Percentiles rank a stretch among this genome's conserved stretches.
These are phyloP conservation scores for Coniosporium tulheliwenetii DNA, from an alignment of 2,329 filamentous ascomycete genomes.

Conservation along the genomic window DNA sequence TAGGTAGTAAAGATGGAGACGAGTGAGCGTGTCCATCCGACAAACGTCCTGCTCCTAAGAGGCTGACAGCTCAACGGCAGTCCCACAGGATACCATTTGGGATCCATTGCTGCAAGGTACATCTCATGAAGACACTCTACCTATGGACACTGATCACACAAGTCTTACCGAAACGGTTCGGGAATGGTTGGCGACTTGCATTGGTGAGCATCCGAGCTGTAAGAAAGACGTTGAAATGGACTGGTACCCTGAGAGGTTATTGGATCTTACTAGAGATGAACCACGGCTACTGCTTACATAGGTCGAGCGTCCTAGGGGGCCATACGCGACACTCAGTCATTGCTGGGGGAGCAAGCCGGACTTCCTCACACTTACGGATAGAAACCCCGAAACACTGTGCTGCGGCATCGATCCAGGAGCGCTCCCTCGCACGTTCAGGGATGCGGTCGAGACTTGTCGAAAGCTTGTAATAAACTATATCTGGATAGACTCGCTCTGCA, in stretches of 20 bases:
- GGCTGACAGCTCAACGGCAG: no score
- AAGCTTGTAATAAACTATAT: neutral
- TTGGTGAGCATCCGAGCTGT: neutral
- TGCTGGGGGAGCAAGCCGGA: neutral
- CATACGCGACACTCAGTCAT: constrained; percentile 1
- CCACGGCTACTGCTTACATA: neutral
- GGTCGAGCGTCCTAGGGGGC: neutral
- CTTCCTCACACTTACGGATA: neutral
- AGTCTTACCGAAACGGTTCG: no score
- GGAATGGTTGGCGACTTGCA: neutral
- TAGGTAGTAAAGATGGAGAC: no score
- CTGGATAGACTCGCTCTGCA: constrained; percentile 1
- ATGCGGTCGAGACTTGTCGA: neutral
- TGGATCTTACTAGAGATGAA: neutral
- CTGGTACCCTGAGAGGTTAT: neutral
- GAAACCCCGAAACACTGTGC: neutral
- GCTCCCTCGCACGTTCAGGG: neutral
- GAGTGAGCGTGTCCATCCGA: no score
- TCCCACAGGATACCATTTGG: no score
- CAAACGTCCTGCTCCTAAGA: no score
- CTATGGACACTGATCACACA: no score
- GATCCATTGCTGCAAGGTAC: no score
- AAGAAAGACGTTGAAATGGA: neutral
- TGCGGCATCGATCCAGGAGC: neutral
- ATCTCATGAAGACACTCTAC: no score